Conservation (phyloP, 1,284 basidiomycete species). For the Cutaneotrichosporon arboriforme region DNA sequence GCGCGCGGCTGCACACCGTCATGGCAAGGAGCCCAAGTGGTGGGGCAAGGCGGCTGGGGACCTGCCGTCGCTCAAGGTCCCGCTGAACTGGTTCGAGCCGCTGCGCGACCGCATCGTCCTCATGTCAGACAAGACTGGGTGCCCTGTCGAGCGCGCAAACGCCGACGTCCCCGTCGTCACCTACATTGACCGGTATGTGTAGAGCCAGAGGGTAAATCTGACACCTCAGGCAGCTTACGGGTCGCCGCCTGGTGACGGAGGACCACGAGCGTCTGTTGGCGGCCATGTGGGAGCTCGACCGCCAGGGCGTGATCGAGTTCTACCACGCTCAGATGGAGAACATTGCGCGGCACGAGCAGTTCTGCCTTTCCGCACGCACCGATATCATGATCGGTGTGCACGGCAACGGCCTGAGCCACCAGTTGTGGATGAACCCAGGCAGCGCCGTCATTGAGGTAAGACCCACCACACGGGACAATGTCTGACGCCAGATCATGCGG, state of each 20-base stretch:
- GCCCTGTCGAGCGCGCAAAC: conserved; percentile 12
- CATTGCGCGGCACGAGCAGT: conserved; percentile 19
- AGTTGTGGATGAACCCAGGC: conserved; percentile 47
- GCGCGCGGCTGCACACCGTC: conserved; percentile 25
- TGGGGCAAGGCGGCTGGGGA: conserved; percentile 33
- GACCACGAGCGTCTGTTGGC: conserved; percentile 18
- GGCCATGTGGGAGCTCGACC: conserved; percentile 18
- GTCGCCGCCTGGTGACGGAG: conserved; percentile 15
- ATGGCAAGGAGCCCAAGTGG: conserved; percentile 14
- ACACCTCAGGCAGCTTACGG: conserved; percentile 17
- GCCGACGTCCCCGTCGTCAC: conserved; percentile 27
- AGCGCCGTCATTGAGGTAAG: conserved; percentile 43
- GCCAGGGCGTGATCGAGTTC: conserved; percentile 26
- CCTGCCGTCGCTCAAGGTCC: conserved; percentile 16
- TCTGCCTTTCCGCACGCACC: conserved; percentile 21
- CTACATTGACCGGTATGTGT: conserved; percentile 22
- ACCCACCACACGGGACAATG: too few relatives aligned
- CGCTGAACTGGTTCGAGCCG: conserved; percentile 26
- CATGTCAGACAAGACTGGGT: conserved; percentile 16
- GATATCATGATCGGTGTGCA: conserved; percentile 53
- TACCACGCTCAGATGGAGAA: conserved; percentile 22
- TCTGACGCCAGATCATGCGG: conserved; percentile 31
- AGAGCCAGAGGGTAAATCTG: not conserved
- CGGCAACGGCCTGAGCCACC: conserved; percentile 61
- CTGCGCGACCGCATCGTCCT: conserved; percentile 21